phyloP scores from a whole-genome alignment of 306 rosid genomes.

The Gynostemma pentaphyllum region DNA sequence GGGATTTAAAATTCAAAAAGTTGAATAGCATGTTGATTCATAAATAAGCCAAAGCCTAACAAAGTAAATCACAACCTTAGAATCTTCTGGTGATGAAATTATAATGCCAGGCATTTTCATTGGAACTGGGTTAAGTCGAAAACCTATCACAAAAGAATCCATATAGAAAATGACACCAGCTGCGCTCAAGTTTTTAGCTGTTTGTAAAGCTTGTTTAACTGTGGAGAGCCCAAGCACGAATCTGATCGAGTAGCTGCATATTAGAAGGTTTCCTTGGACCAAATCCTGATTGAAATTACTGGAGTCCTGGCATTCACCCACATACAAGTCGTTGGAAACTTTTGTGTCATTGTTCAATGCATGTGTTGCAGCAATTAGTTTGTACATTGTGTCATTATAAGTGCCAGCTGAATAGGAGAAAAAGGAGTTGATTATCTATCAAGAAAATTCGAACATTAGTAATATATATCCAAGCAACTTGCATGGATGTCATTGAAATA shows the following conservation, averaged over 20 bases:
- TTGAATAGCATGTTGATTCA: not conserved
- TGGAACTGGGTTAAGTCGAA: slow-evolving; percentile 84
- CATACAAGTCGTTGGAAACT: slow-evolving; percentile 51
- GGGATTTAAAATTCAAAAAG: not conserved
- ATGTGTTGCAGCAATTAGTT: slow-evolving; percentile 53
- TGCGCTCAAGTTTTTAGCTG: slow-evolving; percentile 78
- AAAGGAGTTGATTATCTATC: slow-evolving; percentile 1
- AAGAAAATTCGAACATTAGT: not conserved
- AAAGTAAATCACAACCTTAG: slow-evolving; percentile 44
- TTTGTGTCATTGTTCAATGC: slow-evolving; percentile 54
- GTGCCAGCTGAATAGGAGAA: slow-evolving; percentile 60
- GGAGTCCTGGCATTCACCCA: slow-evolving; percentile 86
- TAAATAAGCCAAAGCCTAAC: not conserved
- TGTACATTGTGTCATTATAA: slow-evolving; percentile 29
- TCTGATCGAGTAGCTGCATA: slow-evolving; percentile 94
- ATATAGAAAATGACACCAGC: slow-evolving; percentile 81
- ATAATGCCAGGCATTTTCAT: slow-evolving; percentile 75
- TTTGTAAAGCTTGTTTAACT: slow-evolving; percentile 50
- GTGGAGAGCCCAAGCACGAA: slow-evolving; percentile 86
- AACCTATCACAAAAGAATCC: slow-evolving; percentile 85
- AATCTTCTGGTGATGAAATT: slow-evolving; percentile 66
- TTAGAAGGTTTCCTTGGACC: slow-evolving; percentile 67
- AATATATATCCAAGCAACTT: not conserved
- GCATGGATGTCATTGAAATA: not conserved
- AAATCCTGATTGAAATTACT: slow-evolving; percentile 40